Evolutionary conservation across 306 rosid species (phyloP).

Genomic region (Elaeagnus macrophylla): DNA sequence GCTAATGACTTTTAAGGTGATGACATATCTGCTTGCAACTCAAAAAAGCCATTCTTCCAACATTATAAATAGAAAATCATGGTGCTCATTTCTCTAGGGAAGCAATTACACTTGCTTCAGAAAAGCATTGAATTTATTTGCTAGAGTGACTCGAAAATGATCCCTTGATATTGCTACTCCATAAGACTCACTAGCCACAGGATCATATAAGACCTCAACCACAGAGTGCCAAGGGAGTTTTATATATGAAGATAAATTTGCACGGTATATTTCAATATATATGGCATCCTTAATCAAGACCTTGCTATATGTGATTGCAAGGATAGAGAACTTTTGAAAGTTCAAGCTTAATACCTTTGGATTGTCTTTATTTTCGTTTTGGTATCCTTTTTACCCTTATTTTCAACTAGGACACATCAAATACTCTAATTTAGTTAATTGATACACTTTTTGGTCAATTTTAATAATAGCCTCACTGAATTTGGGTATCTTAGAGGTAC

Average conservation of each 20-base stretch:
- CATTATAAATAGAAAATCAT: constrained; percentile 9
- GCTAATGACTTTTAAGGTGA: constrained; percentile 45
- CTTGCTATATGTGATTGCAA: constrained; percentile 71
- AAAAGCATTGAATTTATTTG: background rate
- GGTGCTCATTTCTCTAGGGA: background rate
- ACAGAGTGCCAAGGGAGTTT: constrained; percentile 60
- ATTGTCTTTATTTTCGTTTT: too few relatives aligned
- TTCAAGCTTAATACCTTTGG: too few relatives aligned
- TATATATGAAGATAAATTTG: constrained; percentile 67
- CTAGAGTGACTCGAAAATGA: background rate
- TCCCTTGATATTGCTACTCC: constrained; percentile 13
- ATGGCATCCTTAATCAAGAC: constrained; percentile 49
- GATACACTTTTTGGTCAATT: too few relatives aligned
- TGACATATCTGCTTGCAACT: constrained; percentile 46
- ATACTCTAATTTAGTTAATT: too few relatives aligned
- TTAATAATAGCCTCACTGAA: too few relatives aligned
- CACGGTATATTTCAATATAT: constrained; percentile 48
- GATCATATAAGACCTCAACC: constrained; percentile 62
- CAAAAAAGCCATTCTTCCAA: constrained; percentile 20
- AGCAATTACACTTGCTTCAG: background rate
- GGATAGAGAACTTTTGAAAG: constrained; percentile 80
- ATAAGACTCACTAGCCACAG: constrained; percentile 51
- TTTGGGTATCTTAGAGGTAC: too few relatives aligned
- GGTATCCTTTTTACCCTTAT: too few relatives aligned
- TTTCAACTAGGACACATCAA: too few relatives aligned